A percentile compares a stretch with the other conserved stretches of the same genome.
Evolutionary conservation across 2,329 filamentous ascomycete species (phyloP).

Genomic region (Fusarium sp.): DNA sequence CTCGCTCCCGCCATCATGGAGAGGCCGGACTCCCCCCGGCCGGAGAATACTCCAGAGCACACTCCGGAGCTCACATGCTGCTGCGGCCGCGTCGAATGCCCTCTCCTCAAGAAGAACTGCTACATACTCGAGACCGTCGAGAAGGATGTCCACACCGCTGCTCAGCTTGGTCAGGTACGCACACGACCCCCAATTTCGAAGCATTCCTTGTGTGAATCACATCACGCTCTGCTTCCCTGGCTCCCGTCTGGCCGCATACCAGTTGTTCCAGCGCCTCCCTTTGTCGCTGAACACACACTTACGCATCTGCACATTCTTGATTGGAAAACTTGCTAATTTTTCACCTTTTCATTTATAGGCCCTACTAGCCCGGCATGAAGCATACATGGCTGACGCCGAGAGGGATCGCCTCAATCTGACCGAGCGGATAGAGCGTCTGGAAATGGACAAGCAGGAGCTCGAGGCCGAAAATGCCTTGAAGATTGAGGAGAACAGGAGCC

Average conservation of each 20-base stretch:
- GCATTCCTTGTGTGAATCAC: constrained; percentile 39
- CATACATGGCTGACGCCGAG: constrained; percentile 93
- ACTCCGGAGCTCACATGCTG: constrained; percentile 74
- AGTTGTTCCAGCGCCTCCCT: constrained; percentile 7
- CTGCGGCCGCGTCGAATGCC: constrained; percentile 84
- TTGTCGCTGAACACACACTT: constrained; percentile 11
- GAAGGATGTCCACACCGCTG: constrained; percentile 87
- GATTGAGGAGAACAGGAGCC: constrained; percentile 83
- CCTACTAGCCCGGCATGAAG: constrained; percentile 90
- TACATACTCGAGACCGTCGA: constrained; percentile 83
- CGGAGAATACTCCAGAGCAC: constrained; percentile 44
- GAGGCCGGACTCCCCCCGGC: constrained; percentile 39
- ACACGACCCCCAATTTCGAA: constrained; percentile 45
- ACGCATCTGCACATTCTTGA: constrained; percentile 22
- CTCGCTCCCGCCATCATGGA: constrained; percentile 38
- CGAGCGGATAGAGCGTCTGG: constrained; percentile 79
- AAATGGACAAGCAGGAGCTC: constrained; percentile 78
- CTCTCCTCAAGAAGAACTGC: constrained; percentile 84
- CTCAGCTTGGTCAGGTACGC: constrained; percentile 91
- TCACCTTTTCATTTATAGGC: constrained; percentile 73
- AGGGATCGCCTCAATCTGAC: constrained; percentile 81
- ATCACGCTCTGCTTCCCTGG: background rate
- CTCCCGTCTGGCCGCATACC: constrained; percentile 40
- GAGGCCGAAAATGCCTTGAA: constrained; percentile 82
- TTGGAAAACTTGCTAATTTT: constrained; percentile 71